Base-by-base conservation (phyloP, 1,139 yeast species). In the Groenewaldozyma auringiensis region DNA sequence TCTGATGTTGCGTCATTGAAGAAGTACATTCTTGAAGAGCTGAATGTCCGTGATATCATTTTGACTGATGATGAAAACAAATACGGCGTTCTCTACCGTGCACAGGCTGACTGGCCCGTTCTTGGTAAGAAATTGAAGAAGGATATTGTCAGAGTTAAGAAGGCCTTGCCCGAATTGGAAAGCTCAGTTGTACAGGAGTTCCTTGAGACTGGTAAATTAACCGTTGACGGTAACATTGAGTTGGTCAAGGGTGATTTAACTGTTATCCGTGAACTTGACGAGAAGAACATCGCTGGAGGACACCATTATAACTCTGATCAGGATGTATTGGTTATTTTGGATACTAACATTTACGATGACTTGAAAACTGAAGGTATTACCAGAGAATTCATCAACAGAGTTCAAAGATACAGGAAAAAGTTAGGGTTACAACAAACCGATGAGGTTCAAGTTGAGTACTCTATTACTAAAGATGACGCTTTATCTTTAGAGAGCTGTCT, bases 51-150 rank as follows among this genome's bases (percentile, higher is more conserved):
- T 67, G 92, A 85, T 57, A 67, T 94, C 49, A 71, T 87, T 58
- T 82, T 94, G 58, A 88, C 97, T 29, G 75, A 87, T 27, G 96
- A 94, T 62, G 99, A 94, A 71, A 82, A 76, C 57, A 81, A 83
- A 62, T 89, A 88, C 62, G 94, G 92, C 58, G 97, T 94, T 52
- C 85, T 83, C 62, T 92, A 89, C 72, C 79, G 78, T 51, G 96
- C 92, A 42, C 94, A 85, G 65, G 98, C 98, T 41, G 99, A 94
- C 71, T 94, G 99, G 99, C 95, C 97, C 45, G 87, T 88, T 16
- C 77, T 94, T 56, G 99, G 99, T 70, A 92, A 92, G 76, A 92
- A 92, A 69, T 78, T 94, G 67, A 89, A 89, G 78, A 81, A 81
- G 64, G 97, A 89, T 61, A 94, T 86, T 54, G 87, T 84, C 71